A percentile compares a stretch with the other conserved stretches of the same genome.
phyloP scores from a whole-genome alignment of 2,329 filamentous ascomycete genomes.

The Zopfia rhizophila region DNA sequence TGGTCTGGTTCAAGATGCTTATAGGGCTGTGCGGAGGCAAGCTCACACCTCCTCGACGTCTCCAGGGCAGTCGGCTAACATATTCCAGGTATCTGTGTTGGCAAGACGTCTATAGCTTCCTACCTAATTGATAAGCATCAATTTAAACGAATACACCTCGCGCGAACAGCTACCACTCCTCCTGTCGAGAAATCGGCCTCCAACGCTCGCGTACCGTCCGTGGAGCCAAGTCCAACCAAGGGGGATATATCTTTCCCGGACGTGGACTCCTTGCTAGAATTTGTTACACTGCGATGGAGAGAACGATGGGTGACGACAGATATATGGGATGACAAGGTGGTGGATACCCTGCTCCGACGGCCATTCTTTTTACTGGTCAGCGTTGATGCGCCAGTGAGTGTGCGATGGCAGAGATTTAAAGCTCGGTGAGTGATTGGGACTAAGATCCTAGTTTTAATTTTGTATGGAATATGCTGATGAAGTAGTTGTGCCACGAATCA shows the following conservation, averaged over 20 bases:
- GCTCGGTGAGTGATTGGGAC: slow-evolving; percentile 57
- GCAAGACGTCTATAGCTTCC: slow-evolving; percentile 88
- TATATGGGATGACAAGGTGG: slow-evolving; percentile 75
- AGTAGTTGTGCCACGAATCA: slow-evolving; percentile 61
- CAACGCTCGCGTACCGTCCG: slow-evolving; percentile 46
- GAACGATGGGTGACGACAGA: slow-evolving; percentile 87
- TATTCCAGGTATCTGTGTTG: slow-evolving; percentile 82
- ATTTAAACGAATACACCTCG: slow-evolving; percentile 78
- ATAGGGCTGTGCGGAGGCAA: slow-evolving; percentile 73
- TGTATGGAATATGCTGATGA: not conserved
- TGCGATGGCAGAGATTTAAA: slow-evolving; percentile 84
- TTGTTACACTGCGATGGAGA: slow-evolving; percentile 86
- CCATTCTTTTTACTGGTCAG: slow-evolving; percentile 95
- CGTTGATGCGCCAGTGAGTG: slow-evolving; percentile 86
- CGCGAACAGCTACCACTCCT: slow-evolving; percentile 49
- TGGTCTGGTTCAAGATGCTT: slow-evolving; percentile 73
- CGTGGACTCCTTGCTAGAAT: slow-evolving; percentile 78
- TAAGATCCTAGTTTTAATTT: not conserved
- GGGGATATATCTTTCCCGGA: slow-evolving; percentile 55
- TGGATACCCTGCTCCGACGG: slow-evolving; percentile 79
- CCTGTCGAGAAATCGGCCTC: slow-evolving; percentile 56
- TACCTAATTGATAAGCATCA: slow-evolving; percentile 87
- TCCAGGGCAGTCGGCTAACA: slow-evolving; percentile 11
- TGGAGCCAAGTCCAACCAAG: slow-evolving; percentile 24
- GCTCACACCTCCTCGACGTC: slow-evolving; percentile 13